Evolutionary conservation across 2,329 filamentous ascomycete species (phyloP).

Genomic region (Claviceps capensis): DNA sequence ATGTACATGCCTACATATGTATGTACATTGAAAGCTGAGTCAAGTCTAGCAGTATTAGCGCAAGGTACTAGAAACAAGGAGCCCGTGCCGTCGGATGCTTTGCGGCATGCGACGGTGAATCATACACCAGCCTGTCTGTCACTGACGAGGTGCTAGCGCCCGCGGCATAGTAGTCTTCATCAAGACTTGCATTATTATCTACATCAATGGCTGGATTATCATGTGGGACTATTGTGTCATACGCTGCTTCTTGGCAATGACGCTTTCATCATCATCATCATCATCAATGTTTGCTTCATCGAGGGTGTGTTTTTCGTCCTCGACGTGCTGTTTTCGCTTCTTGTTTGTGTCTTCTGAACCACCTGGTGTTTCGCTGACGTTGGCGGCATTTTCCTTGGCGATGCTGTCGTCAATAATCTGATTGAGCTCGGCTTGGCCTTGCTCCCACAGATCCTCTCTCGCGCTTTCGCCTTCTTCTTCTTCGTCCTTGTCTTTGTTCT

Average conservation of each 20-base stretch:
- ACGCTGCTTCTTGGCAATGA: constrained; percentile 37
- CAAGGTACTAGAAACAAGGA: no score
- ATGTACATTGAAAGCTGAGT: no score
- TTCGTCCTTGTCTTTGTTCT: neutral
- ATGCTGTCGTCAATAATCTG: neutral
- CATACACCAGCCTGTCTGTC: no score
- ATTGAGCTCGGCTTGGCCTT: neutral
- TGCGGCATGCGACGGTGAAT: no score
- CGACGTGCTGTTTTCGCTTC: constrained; percentile 20
- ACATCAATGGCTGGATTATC: neutral
- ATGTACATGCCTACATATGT: no score
- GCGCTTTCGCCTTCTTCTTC: neutral
- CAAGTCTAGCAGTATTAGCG: no score
- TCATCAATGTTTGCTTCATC: constrained; percentile 16
- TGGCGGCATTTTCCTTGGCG: constrained; percentile 12
- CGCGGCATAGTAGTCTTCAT: no score
- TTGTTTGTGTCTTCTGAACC: constrained; percentile 13
- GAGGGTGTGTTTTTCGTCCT: constrained; percentile 20
- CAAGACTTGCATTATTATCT: no score
- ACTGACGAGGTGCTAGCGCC: neutral
- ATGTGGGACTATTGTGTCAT: constrained; percentile 17
- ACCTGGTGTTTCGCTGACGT: constrained; percentile 16
- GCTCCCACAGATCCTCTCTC: no score
- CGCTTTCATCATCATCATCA: constrained; percentile 21
- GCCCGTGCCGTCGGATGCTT: no score